Percentiles rank a stretch among this genome's conserved stretches.
Evolutionary conservation across 2,329 filamentous ascomycete species (phyloP).

Genomic region (Talaromyces sp.): DNA sequence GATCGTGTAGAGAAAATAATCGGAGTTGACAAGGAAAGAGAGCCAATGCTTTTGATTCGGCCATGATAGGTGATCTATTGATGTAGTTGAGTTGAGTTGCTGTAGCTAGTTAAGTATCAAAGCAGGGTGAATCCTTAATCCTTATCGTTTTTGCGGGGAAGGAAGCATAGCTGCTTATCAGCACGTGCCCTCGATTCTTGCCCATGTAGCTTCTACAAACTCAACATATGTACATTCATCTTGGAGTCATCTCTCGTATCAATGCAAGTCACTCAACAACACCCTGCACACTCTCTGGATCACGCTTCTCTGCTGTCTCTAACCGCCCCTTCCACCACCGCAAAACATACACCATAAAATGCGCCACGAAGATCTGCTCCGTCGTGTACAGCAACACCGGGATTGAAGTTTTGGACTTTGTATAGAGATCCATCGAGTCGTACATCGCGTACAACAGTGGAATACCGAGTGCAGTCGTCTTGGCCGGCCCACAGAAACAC

Average conservation of each 20-base stretch:
- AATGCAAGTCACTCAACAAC: neutral
- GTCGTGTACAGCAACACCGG: constrained; percentile 39
- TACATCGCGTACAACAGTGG: constrained; percentile 67
- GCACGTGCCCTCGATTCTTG: constrained; percentile 13
- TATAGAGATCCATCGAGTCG: constrained; percentile 30
- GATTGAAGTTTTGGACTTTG: constrained; percentile 37
- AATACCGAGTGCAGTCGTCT: constrained; percentile 68
- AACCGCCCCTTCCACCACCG: constrained; percentile 26
- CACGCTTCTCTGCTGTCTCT: neutral
- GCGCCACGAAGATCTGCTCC: constrained; percentile 39
- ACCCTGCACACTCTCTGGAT: constrained; percentile 1
- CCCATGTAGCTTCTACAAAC: neutral
- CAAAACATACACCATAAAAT: constrained; percentile 39
- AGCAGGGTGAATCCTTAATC: neutral
- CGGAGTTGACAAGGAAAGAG: neutral
- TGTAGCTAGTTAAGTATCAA: too few relatives aligned
- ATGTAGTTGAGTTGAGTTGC: neutral
- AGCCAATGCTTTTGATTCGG: neutral
- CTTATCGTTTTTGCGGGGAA: constrained; percentile 17
- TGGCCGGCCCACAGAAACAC: constrained; percentile 70
- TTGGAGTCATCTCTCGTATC: neutral
- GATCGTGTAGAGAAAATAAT: neutral
- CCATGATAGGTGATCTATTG: neutral
- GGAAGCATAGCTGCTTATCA: constrained; percentile 7
- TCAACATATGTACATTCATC: neutral